phyloP scores from a whole-genome alignment of 78 protist species.

The Isochrysis galbana region DNA sequence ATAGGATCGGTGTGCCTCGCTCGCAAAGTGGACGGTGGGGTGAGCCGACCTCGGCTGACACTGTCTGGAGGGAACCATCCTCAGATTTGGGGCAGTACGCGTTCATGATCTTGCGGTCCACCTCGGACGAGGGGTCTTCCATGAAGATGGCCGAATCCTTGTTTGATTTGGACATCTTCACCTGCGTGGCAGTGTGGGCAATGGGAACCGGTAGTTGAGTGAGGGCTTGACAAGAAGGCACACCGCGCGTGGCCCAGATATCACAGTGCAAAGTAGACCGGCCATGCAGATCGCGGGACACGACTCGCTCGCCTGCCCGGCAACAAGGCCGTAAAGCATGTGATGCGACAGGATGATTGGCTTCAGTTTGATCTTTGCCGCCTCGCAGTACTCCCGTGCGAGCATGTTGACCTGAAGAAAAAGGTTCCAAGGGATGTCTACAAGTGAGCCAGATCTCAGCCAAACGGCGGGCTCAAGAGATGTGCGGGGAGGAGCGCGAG shows the following conservation, averaged over 20 bases:
- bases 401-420: constrained; percentile 99
- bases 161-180: constrained; percentile 95
- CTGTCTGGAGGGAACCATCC: too few relatives aligned
- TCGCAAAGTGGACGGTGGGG: too few relatives aligned
- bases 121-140: constrained; percentile 85
- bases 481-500: too few relatives aligned
- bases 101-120: constrained; percentile 72
- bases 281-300: background rate
- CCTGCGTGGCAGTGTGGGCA: constrained; percentile 46
- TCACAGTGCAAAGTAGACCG: background rate
- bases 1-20: too few relatives aligned
- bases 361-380: constrained; percentile 72
- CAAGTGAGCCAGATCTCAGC: too few relatives aligned
- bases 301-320: constrained; percentile 83
- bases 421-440: too few relatives aligned
- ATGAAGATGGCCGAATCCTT: constrained; percentile 95
- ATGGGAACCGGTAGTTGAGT: background rate
- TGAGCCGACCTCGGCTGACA: too few relatives aligned
- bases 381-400: constrained; percentile 95
- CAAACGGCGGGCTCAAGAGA: too few relatives aligned
- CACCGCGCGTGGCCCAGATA: background rate
- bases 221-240: background rate
- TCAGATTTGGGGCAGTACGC: constrained; percentile 72
- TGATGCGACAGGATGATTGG: constrained; percentile 96
- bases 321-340: constrained; percentile 87